Evolutionary conservation across 352 stramenopile species (phyloP), one percentile per base, ranked within the genome.

Genomic region (Phytophthora nicotianae): DNA sequence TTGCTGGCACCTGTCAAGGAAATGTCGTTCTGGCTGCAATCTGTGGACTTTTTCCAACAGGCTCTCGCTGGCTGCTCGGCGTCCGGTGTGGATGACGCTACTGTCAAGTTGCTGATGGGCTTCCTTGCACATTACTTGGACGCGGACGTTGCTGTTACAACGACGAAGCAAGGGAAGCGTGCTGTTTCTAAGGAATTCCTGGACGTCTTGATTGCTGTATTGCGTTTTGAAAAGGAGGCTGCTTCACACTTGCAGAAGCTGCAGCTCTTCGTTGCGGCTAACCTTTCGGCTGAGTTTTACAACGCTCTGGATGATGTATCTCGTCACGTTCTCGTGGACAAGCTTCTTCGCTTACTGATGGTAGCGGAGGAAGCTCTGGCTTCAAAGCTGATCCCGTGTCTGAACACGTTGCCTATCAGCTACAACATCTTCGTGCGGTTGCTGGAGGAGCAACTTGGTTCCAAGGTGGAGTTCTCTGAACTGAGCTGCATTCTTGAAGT

Each of bases 401-500:
- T 93, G 4, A 83, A 77, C 40, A 61, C 50, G 2, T 65, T 93
- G 10, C 80, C 82, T 14, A 62, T 93, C 21, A 73, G 65, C 23
- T 81, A 77, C 17, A 59, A 35, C 7, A 80, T 88, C 54, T 90
- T 91, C 43, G 71, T 81, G 21, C 74, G 67, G 10, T 51, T 91
- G 49, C 50, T 91, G 5, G 55, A 71, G 7, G 67, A 90, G 24
- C 72, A 89, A 13, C 38, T 89, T 13, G 35, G 48, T 42, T 51
- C 20, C 16, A 49, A 62, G 1, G 47, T 70, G 13, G 49, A 67
- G 4, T 76, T 88, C 38, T 68, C 80, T 20, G 67, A 86, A 23
- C 54, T 93, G 11, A 93, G 74, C 59, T 91, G 83, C 49, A 77
- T 93, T 24, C 75, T 95, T 37, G 86, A 95, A 47, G 83, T 95